A percentile compares a stretch with the other conserved stretches of the same genome.
phyloP scores from a whole-genome alignment of 1,284 basidiomycete genomes.

The Ceratobasidium sp. region DNA sequence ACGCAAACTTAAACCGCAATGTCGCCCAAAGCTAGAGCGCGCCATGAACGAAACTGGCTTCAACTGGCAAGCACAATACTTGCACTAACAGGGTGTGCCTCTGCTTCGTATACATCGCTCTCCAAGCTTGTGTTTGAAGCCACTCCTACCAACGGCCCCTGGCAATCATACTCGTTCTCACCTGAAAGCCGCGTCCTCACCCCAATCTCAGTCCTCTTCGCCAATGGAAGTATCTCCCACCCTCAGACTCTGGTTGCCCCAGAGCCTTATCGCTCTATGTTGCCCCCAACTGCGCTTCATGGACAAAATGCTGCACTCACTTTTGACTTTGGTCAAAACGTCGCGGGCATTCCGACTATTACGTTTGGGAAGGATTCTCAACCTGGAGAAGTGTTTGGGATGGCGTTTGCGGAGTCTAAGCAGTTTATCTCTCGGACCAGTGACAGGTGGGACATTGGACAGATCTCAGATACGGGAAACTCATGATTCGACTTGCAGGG shows the following conservation, averaged over 20 bases:
- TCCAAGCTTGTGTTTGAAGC: conserved; percentile 37
- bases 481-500: background rate
- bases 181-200: conserved; percentile 18
- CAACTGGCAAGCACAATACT: too few relatives aligned
- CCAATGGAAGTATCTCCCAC: conserved; percentile 22
- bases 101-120: conserved; percentile 17
- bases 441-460: conserved; percentile 14
- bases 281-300: conserved; percentile 16
- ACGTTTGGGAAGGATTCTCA: conserved; percentile 31
- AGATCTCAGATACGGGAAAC: too few relatives aligned
- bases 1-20: too few relatives aligned
- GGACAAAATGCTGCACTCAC: conserved; percentile 19
- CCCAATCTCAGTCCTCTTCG: conserved; percentile 18
- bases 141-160: conserved; percentile 23
- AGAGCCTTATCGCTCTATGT: conserved; percentile 17
- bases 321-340: conserved; percentile 33
- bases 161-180: conserved; percentile 25
- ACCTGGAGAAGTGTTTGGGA: conserved; percentile 29
- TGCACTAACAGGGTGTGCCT: background rate
- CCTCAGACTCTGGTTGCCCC: conserved; percentile 16
- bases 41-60: too few relatives aligned
- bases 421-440: conserved; percentile 35
- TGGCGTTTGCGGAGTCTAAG: conserved; percentile 33
- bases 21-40: too few relatives aligned
- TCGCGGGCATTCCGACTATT: conserved; percentile 33